Base-by-base conservation (phyloP, 2,329 filamentous ascomycete genomes). In the Neofusicoccum kwambonambiense region DNA sequence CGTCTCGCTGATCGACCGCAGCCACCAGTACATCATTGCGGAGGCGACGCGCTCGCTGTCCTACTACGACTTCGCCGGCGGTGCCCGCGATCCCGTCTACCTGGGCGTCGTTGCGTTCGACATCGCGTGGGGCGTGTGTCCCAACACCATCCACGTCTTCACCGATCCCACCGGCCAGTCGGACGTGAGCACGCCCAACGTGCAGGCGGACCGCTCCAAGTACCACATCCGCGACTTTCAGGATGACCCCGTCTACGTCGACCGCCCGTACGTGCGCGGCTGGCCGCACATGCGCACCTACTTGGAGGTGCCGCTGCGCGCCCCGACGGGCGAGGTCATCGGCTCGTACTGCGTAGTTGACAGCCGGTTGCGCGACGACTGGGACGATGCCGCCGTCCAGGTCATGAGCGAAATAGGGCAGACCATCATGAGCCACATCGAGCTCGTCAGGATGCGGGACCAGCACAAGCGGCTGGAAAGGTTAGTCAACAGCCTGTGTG, bases 1-100 rank as follows among this genome's bases (percentile, higher is more conserved):
- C 68, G 71, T 80, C 61, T 81, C 77, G 66, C 74, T 84, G 8
- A 80, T 84, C 63, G 82, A 83, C 68, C 76, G 78, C 27, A 75
- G 80, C 9, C 76, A 73, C 19, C 81, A 84, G 67, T 84, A 81
- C 64, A 79, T 84, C 35, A 71, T 85, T 12, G 81, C 81, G 15
- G 83, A 85, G 69, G 78, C 81, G 11, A 82, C 81, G 1, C 76
- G 75, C 65, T 77, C 76, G 0, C 68, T 78, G 13, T 74, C 74
- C 61, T 70, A 82, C 12, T 74, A 75, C 39, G 70, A 81, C 34
- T 70, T 70, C 22, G 62, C 68, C 3, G 3, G 3, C 42, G 6
- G 35, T 3, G 42, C 39, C 27, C 8, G 8, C 3, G 56, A 47
- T n/a, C 22, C 27, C 15, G 27, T 60, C 7, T 47, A 37, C 31